Conservation (phyloP, 768 basidiomycete genomes). For the Lentinus tigrinus region DNA sequence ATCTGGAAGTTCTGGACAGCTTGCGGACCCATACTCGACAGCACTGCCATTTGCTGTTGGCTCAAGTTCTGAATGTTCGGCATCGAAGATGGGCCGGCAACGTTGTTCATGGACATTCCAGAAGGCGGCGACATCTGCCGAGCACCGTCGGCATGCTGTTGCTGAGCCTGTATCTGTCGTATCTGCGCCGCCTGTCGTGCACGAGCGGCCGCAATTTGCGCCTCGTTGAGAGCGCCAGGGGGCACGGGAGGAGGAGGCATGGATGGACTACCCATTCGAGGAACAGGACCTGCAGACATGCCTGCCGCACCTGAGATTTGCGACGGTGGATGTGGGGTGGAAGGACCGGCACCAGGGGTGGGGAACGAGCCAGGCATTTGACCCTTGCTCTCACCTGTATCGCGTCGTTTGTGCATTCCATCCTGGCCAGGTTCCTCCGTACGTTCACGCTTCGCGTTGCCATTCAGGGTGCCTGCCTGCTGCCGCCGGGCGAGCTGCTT, state of each 20-base stretch:
- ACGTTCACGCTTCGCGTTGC: slow-evolving; percentile 60
- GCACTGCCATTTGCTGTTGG: slow-evolving; percentile 17
- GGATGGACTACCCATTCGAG: slow-evolving; percentile 21
- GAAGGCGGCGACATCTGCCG: slow-evolving; percentile 23
- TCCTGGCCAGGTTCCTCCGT: slow-evolving; percentile 46
- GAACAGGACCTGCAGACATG: slow-evolving; percentile 6
- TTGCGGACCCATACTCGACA: slow-evolving; percentile 29
- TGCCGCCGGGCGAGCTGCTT: slow-evolving; percentile 37
- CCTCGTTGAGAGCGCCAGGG: slow-evolving; percentile 29
- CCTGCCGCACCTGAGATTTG: slow-evolving; percentile 7
- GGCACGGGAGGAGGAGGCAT: slow-evolving; percentile 33
- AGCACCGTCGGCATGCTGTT: slow-evolving; percentile 15
- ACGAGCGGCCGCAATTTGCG: slow-evolving; percentile 25
- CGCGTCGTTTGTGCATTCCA: slow-evolving; percentile 59
- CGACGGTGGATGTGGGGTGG: slow-evolving; percentile 16
- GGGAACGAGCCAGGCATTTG: slow-evolving; percentile 31
- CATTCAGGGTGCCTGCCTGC: slow-evolving; percentile 16
- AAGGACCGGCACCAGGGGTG: slow-evolving; percentile 10
- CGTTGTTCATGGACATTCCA: slow-evolving; percentile 10
- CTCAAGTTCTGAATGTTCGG: slow-evolving; percentile 10
- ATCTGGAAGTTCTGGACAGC: slow-evolving; percentile 44
- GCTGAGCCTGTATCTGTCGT: slow-evolving; percentile 29
- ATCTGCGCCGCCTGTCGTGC: slow-evolving; percentile 34
- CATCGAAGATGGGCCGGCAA: slow-evolving; percentile 15
- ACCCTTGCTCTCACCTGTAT: slow-evolving; percentile 62